Base-by-base conservation (phyloP, 805 yeast genomes). In the Monosporozyma aerobia region DNA sequence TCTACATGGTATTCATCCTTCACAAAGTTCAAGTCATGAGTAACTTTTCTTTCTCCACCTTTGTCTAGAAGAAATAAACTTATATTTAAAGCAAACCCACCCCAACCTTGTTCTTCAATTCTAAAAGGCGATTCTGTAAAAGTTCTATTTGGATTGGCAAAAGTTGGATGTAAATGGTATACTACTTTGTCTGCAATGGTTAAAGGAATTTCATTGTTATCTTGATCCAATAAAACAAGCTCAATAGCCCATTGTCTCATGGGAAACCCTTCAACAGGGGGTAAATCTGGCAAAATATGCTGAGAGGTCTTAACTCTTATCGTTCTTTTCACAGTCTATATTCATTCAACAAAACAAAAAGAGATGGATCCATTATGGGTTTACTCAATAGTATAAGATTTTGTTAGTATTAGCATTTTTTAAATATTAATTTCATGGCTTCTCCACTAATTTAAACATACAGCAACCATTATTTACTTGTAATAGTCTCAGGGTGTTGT, bases 81-180 rank as follows among this genome's bases (percentile, higher is more conserved):
- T 55, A 94, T 83, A 40, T 87, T 87, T 66, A 94, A 78, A 64
- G 90, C 97, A 63, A 92, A 92, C 59, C 92, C 98, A 68, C 98
- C 99, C 98, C 99, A 92, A 50, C 99, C 99, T 72, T 88, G 84
- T 69, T 92, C 99, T 63, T 82, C 87, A 53, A 92, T 85, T 64
- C 72, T 79, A 72, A 90, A 92, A 10, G 99, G 99, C 9, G 86
- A 79, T 63, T 83, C 83, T 63, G 86, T 87, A 65, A 89, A 68
- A 11, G 85, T 76, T 67, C 97, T 80, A 57, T 80, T 83, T 10
- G 98, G 98, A 68, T 90, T 90, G 49, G 81, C 81, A 72, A 92
- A 92, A 9, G 98, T 94, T 49, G 97, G 98, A 73, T 92, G 99
- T 57, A 94, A 77, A 60, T 89, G 84, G 69, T 92, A 92, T 4